Conservation (phyloP, 768 basidiomycete genomes). For the Tephrocybe rancida region DNA sequence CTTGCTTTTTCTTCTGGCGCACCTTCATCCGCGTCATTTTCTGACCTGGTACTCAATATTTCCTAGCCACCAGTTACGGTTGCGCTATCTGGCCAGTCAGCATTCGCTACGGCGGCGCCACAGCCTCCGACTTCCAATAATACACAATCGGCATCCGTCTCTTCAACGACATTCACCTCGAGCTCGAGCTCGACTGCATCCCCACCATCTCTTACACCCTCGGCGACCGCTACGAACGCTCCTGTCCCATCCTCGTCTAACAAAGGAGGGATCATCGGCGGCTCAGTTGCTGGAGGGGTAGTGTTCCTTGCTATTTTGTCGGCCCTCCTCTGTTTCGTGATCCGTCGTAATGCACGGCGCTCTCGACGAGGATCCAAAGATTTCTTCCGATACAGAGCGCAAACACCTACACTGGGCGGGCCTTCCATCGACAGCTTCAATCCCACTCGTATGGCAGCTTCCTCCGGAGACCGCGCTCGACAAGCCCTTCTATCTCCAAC, state of each 20-base stretch:
- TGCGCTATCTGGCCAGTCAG: slow-evolving; percentile 32
- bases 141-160: neutral
- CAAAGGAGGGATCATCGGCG: slow-evolving; percentile 22
- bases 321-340: slow-evolving; percentile 8
- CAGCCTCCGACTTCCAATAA: neutral
- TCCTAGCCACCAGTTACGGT: slow-evolving; percentile 25
- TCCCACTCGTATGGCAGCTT: slow-evolving; percentile 1
- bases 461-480: neutral
- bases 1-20: slow-evolving; percentile 2
- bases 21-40: no score
- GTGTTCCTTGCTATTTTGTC: slow-evolving; percentile 12
- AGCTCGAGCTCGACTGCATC: slow-evolving; percentile 1
- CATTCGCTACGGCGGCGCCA: slow-evolving; percentile 28
- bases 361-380: slow-evolving; percentile 10
- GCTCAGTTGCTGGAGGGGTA: slow-evolving; percentile 21
- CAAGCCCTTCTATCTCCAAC: neutral
- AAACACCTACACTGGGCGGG: slow-evolving; percentile 2
- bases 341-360: slow-evolving; percentile 10
- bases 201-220: neutral
- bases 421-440: neutral
- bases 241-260: neutral
- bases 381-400: slow-evolving; percentile 18
- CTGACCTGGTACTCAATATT: neutral
- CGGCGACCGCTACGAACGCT: neutral
- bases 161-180: neutral